Evolutionary conservation across 2,329 filamentous ascomycete genomes (phyloP), one percentile per base, ranked within the genome.

Genomic region (Xylogone sp.): DNA sequence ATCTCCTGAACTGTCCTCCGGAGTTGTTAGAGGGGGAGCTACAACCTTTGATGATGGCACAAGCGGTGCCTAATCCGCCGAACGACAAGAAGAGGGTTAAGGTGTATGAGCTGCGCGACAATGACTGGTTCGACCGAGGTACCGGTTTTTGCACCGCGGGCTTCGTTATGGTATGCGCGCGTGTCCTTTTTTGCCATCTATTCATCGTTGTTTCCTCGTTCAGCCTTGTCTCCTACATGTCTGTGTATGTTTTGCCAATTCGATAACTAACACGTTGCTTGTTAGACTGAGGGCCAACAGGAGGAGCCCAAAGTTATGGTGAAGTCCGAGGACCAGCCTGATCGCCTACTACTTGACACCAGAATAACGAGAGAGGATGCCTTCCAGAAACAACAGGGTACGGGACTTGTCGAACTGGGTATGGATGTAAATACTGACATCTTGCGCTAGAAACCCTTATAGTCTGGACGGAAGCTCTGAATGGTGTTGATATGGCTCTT

Each of bases 111-210:
- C 82, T 99, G 65, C 90, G 90, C 71, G 91, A 96, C 74, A 96
- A 96, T 79, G 94, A 97, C 83, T 99, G 94, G 94, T 97, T 93
- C 69, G 94, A 99, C 74, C 82, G 93, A 65, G 94, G 94, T 58
- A 99, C 94, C 45, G 94, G 94, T 56, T 97, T 97, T 71, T 97
- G 94, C 70, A 89, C 84, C 54, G 91, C 92, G 45, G 50, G 54
- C 4, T 66, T 62, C 45, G 49, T 59, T 21, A 57, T 60, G 45
- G 65, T 67, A 63, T 43, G 64, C 59, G 7, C 42, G 34, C 34
- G 34, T 39, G 21, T 21, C 47, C 9, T 21, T 16, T 43, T 29
- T 20, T 42, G 4, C n/a, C 24, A 22, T 22, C 43, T 10, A 29
- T 29, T n/a, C 16, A 24, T 29, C 19, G 22, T 31, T 6, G 18